Evolutionary conservation across 345 rosid genomes (phyloP).

Genomic region (Rhizophora apiculata): DNA sequence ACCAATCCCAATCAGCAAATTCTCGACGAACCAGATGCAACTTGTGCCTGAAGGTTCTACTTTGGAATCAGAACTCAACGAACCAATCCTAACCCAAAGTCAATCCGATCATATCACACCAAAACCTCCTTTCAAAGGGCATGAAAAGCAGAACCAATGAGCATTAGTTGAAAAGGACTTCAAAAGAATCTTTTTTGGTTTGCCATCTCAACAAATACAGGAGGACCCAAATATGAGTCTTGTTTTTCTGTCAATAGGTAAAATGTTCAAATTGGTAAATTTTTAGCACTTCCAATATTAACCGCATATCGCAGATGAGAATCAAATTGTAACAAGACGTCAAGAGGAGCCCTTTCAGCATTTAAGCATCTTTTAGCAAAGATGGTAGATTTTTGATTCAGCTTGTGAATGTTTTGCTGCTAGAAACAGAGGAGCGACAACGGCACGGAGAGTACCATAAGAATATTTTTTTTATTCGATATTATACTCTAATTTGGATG

Average conservation of each 20-base stretch:
- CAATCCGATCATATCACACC: slow-evolving; percentile 10
- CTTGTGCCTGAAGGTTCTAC: slow-evolving; percentile 7
- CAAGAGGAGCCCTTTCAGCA: too few species aligned
- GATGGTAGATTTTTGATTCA: too few species aligned
- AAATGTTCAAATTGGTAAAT: slow-evolving; percentile 4
- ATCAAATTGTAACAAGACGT: too few species aligned
- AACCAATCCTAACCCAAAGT: slow-evolving; percentile 26
- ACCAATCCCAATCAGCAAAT: background rate
- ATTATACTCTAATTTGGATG: too few species aligned
- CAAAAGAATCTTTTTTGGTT: slow-evolving; percentile 4
- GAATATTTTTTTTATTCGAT: too few species aligned
- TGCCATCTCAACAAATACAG: background rate
- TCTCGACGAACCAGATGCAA: background rate
- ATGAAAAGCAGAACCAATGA: slow-evolving; percentile 9
- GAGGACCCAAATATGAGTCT: background rate
- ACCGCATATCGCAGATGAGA: too few species aligned
- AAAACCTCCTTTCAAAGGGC: slow-evolving; percentile 15
- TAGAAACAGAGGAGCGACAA: too few species aligned
- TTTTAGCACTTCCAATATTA: too few species aligned
- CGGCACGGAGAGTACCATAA: too few species aligned
- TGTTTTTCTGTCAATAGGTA: too few species aligned
- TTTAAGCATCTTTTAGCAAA: too few species aligned
- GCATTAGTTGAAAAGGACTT: background rate
- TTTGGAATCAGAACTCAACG: slow-evolving; percentile 11
- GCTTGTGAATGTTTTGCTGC: too few species aligned